Percentiles rank a stretch among this genome's conserved stretches.
Conservation (phyloP, 192 early-diverging fungal genomes). For the Backusella luteola region DNA sequence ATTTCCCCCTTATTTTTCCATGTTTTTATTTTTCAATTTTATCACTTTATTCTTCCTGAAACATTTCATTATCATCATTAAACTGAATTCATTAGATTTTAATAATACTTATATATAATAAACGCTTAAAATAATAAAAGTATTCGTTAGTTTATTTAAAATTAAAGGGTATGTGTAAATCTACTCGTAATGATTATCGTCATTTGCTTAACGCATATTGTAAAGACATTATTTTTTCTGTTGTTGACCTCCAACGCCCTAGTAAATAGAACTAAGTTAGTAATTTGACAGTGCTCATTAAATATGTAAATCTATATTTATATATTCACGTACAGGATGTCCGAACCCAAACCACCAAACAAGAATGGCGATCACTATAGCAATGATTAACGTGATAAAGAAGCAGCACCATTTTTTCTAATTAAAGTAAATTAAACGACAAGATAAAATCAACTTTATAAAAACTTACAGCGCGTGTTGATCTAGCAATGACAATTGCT, state of each 20-base stretch:
- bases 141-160: neutral
- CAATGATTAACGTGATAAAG: slow-evolving; percentile 28
- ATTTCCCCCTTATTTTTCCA: neutral
- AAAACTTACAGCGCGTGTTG: slow-evolving; percentile 27
- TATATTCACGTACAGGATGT: slow-evolving; percentile 10
- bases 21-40: neutral
- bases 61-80: neutral
- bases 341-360: slow-evolving; percentile 42
- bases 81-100: neutral
- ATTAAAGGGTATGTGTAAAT: neutral
- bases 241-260: slow-evolving; percentile 2
- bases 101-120: neutral
- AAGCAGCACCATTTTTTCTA: slow-evolving; percentile 47
- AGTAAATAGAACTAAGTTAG: neutral
- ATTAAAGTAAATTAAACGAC: neutral
- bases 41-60: neutral
- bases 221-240: neutral
- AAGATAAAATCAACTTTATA: neutral
- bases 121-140: neutral
- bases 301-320: neutral
- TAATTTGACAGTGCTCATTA: neutral
- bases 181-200: neutral
- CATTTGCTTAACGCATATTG: neutral
- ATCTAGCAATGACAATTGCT: slow-evolving; percentile 29
- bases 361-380: slow-evolving; percentile 38